phyloP scores from a whole-genome alignment of 2,329 filamentous ascomycete genomes.

The Claviceps monticola region DNA sequence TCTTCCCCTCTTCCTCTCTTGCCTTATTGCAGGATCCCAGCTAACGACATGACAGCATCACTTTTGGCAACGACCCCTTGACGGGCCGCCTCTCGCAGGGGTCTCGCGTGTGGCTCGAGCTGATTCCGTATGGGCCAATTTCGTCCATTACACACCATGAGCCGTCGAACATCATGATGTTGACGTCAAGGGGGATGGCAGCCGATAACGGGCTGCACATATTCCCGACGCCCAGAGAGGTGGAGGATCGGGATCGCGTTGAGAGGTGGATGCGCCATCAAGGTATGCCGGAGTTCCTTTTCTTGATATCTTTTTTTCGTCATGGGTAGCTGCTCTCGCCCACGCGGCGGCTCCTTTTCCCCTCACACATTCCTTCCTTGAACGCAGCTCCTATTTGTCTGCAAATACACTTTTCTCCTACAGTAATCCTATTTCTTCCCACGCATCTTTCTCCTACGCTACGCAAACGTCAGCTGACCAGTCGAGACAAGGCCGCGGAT shows the following conservation, averaged over 20 bases:
- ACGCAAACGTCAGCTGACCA: too few species aligned
- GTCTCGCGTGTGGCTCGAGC: slow-evolving; percentile 17
- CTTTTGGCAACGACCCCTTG: slow-evolving; percentile 3
- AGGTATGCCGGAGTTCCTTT: slow-evolving; percentile 11
- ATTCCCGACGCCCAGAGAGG: slow-evolving; percentile 22
- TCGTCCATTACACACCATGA: slow-evolving; percentile 35
- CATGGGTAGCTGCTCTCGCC: too few species aligned
- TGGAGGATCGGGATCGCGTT: slow-evolving; percentile 11
- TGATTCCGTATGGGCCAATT: slow-evolving; percentile 25
- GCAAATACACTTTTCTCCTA: too few species aligned
- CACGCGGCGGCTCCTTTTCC: too few species aligned
- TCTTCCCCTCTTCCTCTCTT: not conserved
- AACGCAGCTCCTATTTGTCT: too few species aligned
- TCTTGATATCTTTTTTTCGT: not conserved
- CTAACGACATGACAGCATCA: slow-evolving; percentile 4
- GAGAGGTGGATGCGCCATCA: slow-evolving; percentile 26
- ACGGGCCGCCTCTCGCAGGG: not conserved
- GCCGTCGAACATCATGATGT: slow-evolving; percentile 26
- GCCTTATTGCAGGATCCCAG: not conserved
- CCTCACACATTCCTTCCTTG: too few species aligned
- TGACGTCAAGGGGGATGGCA: slow-evolving; percentile 25
- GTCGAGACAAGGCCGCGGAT: too few species aligned
- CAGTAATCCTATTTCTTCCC: too few species aligned
- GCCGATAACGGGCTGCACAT: slow-evolving; percentile 20
- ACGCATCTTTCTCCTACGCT: too few species aligned